Evolutionary conservation across 176 grass and related monocot genomes (phyloP).

Genomic region (Lolium rigidum): DNA sequence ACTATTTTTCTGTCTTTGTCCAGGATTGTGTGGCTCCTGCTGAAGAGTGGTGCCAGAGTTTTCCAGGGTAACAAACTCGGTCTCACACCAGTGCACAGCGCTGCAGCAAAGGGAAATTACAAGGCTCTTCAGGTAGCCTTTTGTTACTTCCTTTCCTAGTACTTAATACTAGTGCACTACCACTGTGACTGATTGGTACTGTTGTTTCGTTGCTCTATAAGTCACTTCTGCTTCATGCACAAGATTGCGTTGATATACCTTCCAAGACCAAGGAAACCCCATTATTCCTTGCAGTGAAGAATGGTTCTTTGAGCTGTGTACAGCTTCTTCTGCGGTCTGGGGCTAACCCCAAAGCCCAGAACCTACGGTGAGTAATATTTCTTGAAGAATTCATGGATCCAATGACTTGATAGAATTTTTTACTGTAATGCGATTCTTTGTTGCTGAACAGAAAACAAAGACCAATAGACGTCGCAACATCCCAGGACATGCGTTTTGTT

Average conservation of each 20-base stretch:
- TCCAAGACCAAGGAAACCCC: slow-evolving; percentile 75
- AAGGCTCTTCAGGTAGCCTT: slow-evolving; percentile 65
- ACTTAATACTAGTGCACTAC: neutral
- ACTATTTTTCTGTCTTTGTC: slow-evolving; percentile 1
- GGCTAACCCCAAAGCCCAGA: slow-evolving; percentile 55
- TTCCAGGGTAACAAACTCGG: slow-evolving; percentile 68
- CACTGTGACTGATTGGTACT: slow-evolving; percentile 36
- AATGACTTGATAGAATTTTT: slow-evolving; percentile 1
- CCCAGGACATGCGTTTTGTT: slow-evolving; percentile 66
- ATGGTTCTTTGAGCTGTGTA: slow-evolving; percentile 54
- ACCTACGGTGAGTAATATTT: slow-evolving; percentile 55
- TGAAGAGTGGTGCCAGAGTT: slow-evolving; percentile 64
- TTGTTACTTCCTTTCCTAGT: slow-evolving; percentile 22
- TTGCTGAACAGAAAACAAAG: slow-evolving; percentile 61
- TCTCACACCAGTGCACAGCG: slow-evolving; percentile 58
- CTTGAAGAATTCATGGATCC: neutral
- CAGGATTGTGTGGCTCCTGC: slow-evolving; percentile 64
- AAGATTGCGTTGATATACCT: slow-evolving; percentile 66
- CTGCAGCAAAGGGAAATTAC: slow-evolving; percentile 68
- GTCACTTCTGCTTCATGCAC: slow-evolving; percentile 58
- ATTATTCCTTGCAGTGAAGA: slow-evolving; percentile 66
- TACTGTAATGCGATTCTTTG: slow-evolving; percentile 29
- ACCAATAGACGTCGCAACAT: slow-evolving; percentile 59
- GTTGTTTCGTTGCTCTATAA: slow-evolving; percentile 46
- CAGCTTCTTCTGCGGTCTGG: slow-evolving; percentile 61